Conservation (phyloP, 768 basidiomycete species). For the Lentinula sp. region DNA sequence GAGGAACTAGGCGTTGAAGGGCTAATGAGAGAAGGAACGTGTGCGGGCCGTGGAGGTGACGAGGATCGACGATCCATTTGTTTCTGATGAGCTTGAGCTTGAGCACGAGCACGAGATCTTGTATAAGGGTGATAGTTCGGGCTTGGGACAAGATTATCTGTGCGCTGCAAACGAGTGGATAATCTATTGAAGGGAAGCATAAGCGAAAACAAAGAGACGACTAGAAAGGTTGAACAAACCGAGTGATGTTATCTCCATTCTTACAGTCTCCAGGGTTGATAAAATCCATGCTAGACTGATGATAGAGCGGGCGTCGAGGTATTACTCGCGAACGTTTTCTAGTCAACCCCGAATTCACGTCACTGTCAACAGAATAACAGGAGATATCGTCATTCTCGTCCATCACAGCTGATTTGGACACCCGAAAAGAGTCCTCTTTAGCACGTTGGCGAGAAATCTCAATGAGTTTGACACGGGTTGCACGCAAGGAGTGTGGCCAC, state of each 20-base stretch:
- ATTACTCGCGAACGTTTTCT: constrained; percentile 20
- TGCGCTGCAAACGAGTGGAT: constrained; percentile 60
- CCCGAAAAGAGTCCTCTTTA: constrained; percentile 36
- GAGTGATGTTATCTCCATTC: constrained; percentile 50
- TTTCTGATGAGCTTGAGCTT: constrained; percentile 13
- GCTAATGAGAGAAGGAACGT: constrained; percentile 37
- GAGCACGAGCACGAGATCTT: constrained; percentile 31
- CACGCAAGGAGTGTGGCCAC: constrained; percentile 80
- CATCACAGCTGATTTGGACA: constrained; percentile 32
- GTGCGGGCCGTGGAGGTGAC: constrained; percentile 31
- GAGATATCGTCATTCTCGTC: constrained; percentile 37
- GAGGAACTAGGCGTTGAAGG: constrained; percentile 63
- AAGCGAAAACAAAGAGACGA: constrained; percentile 9
- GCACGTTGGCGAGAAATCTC: constrained; percentile 68
- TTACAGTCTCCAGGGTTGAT: constrained; percentile 50
- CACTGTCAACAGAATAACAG: constrained; percentile 23
- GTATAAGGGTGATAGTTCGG: constrained; percentile 54
- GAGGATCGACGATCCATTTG: constrained; percentile 25
- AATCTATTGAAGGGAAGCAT: constrained; percentile 34
- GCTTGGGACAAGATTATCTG: constrained; percentile 48
- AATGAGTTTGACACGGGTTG: constrained; percentile 77
- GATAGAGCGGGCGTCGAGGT: constrained; percentile 54
- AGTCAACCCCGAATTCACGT: constrained; percentile 39
- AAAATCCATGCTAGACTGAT: constrained; percentile 87
- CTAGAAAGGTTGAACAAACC: constrained; percentile 37